Conservation (phyloP, 1,284 basidiomycete species). For the Cutaneotrichosporon sp. region DNA sequence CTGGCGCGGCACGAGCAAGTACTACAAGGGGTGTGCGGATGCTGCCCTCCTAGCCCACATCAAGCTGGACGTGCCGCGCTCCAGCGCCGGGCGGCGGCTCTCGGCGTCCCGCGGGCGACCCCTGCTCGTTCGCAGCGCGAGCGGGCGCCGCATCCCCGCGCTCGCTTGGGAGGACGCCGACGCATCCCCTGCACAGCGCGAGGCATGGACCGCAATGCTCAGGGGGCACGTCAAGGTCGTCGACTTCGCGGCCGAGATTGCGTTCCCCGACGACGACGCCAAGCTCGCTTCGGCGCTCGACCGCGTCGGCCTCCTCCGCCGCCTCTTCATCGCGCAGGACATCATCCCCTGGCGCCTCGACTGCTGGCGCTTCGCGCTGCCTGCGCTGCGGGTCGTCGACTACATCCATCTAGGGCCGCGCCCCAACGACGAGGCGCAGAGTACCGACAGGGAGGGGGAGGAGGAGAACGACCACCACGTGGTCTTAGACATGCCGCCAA, state of each 20-base stretch:
- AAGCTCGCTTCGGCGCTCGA: neutral
- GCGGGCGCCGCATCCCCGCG: neutral
- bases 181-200: neutral
- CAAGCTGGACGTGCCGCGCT: neutral
- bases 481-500: constrained; percentile 7
- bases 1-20: neutral
- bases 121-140: neutral
- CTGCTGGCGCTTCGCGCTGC: constrained; percentile 5
- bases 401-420: neutral
- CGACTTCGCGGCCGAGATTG: constrained; percentile 8
- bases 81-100: neutral
- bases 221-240: neutral
- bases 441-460: neutral
- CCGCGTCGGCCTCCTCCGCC: neutral
- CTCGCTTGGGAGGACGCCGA: constrained; percentile 5
- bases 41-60: neutral
- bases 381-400: constrained; percentile 1
- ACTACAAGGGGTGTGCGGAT: neutral
- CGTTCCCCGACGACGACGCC: constrained; percentile 3
- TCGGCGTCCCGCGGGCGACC: neutral
- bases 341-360: constrained; percentile 5
- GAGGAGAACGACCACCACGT: neutral
- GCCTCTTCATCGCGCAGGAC: neutral
- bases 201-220: neutral
- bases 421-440: neutral